Evolutionary conservation across 78 protist species (phyloP).

Genomic region (Dictyostelium citrinum): DNA sequence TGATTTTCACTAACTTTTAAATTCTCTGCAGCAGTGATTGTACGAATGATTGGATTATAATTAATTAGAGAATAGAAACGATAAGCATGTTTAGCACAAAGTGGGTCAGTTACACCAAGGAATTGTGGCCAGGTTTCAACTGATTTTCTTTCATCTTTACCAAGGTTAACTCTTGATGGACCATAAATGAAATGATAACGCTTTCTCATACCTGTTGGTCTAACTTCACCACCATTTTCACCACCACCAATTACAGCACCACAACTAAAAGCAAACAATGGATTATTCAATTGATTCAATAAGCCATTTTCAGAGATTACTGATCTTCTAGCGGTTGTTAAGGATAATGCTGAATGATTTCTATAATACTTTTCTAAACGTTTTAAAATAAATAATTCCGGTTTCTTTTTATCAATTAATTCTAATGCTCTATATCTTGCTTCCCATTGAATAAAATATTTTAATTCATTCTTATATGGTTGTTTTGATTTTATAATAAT

Average conservation of each 20-base stretch:
- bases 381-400: background rate
- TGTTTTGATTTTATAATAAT: background rate
- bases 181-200: constrained; percentile 74
- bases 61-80: constrained; percentile 46
- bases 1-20: constrained; percentile 75
- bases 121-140: constrained; percentile 82
- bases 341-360: background rate
- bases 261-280: constrained; percentile 29
- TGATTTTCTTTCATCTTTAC: constrained; percentile 55
- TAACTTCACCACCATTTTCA: background rate
- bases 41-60: constrained; percentile 61
- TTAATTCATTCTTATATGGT: background rate
- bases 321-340: constrained; percentile 43
- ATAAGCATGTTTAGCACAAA: constrained; percentile 68
- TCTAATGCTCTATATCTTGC: background rate
- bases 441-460: constrained; percentile 23
- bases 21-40: constrained; percentile 66
- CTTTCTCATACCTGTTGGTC: constrained; percentile 58
- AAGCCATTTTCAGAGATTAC: constrained; percentile 1
- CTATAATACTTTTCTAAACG: constrained; percentile 14
- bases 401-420: background rate
- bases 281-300: constrained; percentile 7
- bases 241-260: background rate
- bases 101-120: constrained; percentile 77
- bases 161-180: constrained; percentile 70